Percentiles rank a stretch among this genome's conserved stretches.
Conservation (phyloP, 345 rosid genomes). For the Heritiera fomes region DNA sequence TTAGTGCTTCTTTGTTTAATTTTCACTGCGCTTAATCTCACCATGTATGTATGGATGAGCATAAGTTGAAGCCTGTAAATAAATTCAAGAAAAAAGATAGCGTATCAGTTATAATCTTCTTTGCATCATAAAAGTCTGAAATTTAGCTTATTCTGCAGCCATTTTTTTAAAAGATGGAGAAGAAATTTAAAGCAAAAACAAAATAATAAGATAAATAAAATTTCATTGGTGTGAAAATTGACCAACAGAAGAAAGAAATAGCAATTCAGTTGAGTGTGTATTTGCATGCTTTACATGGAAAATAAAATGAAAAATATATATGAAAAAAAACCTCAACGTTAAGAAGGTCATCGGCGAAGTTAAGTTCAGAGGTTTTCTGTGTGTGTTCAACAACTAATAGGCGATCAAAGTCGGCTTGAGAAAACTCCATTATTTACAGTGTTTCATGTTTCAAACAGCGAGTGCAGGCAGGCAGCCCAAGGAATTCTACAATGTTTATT, state of each 20-base stretch:
- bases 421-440: slow-evolving; percentile 46
- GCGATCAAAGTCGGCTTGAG: slow-evolving; percentile 56
- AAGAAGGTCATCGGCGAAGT: slow-evolving; percentile 56
- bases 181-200: background rate
- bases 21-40: no score
- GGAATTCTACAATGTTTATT: no score
- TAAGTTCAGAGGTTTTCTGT: slow-evolving; percentile 53
- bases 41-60: no score
- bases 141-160: slow-evolving; percentile 17
- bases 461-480: no score
- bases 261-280: background rate
- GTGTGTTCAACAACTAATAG: slow-evolving; percentile 48
- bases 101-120: no score
- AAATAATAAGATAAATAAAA: background rate
- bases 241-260: background rate
- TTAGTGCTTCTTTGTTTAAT: no score
- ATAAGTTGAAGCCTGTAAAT: no score
- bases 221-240: background rate
- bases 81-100: no score
- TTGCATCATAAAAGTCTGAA: no score
- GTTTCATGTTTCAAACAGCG: no score
- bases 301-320: background rate
- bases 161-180: background rate
- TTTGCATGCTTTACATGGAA: background rate
- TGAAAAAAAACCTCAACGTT: slow-evolving; percentile 52